These are phyloP conservation scores for Fraxinus quadrangulata DNA, from an alignment of 257 asterid species.

Conservation along the genomic window DNA sequence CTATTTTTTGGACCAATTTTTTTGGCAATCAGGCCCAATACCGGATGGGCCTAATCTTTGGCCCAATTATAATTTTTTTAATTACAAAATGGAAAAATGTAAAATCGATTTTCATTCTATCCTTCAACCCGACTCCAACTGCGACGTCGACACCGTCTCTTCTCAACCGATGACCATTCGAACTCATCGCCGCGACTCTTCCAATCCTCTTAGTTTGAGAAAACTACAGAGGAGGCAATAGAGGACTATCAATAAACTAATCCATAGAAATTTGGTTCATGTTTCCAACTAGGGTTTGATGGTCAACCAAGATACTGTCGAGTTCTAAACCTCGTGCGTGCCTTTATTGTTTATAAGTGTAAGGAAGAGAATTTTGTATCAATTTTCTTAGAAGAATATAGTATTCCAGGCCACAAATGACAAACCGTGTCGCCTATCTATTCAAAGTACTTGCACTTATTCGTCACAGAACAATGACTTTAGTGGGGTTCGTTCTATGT, in stretches of 20 bases:
- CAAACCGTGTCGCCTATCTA: slow-evolving; percentile 38
- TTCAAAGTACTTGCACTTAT: slow-evolving; percentile 19
- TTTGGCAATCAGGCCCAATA: no score
- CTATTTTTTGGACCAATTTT: no score
- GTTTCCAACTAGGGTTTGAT: slow-evolving; percentile 36
- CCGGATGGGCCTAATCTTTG: no score
- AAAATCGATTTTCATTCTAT: no score
- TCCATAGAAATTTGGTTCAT: slow-evolving; percentile 39
- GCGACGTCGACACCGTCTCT: no score
- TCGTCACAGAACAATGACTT: not conserved
- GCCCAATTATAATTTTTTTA: no score
- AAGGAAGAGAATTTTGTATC: slow-evolving; percentile 40
- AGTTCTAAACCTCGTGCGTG: slow-evolving; percentile 26
- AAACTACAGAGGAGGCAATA: slow-evolving; percentile 44
- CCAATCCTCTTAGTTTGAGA: no score
- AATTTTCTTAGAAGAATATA: slow-evolving; percentile 5
- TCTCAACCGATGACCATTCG: no score
- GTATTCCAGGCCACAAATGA: not conserved
- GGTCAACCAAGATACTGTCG: slow-evolving; percentile 31
- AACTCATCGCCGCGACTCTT: not conserved
- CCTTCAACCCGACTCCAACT: no score
- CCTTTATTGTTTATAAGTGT: slow-evolving; percentile 34
- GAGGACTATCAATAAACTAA: slow-evolving; percentile 34
- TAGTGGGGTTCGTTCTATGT: slow-evolving; percentile 31
- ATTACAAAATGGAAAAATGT: no score